Evolutionary conservation across 1,284 basidiomycete species (phyloP).

Genomic region (Lentinula novae-zelandiae): DNA sequence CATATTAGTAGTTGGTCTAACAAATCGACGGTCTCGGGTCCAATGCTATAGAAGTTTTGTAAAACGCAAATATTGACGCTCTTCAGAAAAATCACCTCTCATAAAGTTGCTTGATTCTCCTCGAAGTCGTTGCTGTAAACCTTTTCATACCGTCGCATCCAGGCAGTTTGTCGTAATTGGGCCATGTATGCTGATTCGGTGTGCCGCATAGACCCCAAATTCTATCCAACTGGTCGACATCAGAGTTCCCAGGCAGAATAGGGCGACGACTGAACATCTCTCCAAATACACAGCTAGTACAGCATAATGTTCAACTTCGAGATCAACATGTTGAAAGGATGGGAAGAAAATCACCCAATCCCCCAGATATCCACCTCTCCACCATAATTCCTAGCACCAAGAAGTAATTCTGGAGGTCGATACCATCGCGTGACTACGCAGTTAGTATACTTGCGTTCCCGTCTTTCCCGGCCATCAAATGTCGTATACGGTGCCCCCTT

Average conservation of each 20-base stretch:
- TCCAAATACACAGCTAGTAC: slow-evolving; percentile 79
- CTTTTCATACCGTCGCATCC: slow-evolving; percentile 78
- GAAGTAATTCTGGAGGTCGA: slow-evolving; percentile 90
- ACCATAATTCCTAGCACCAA: slow-evolving; percentile 88
- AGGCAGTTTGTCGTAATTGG: slow-evolving; percentile 75
- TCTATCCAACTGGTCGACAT: slow-evolving; percentile 87
- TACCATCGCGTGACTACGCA: slow-evolving; percentile 99
- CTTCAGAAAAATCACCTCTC: slow-evolving; percentile 41
- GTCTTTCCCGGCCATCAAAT: slow-evolving; percentile 15
- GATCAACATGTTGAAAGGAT: slow-evolving; percentile 10
- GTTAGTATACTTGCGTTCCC: slow-evolving; percentile 85
- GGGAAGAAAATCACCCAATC: slow-evolving; percentile 61
- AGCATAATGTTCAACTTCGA: slow-evolving; percentile 8
- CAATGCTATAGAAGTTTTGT: slow-evolving; percentile 42
- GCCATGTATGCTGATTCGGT: slow-evolving; percentile 80
- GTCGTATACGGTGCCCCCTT: slow-evolving; percentile 24
- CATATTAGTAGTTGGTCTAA: slow-evolving; percentile 89
- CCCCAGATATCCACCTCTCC: slow-evolving; percentile 98
- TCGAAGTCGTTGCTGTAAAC: slow-evolving; percentile 43
- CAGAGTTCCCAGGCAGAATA: slow-evolving; percentile 84
- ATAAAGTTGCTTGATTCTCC: slow-evolving; percentile 55
- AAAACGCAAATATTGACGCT: too few species aligned
- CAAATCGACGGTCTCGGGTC: slow-evolving; percentile 81
- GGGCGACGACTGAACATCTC: slow-evolving; percentile 93
- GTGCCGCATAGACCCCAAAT: slow-evolving; percentile 91